Evolutionary conservation across 768 basidiomycete species (phyloP).

Genomic region (Hemileccinum impolitum): DNA sequence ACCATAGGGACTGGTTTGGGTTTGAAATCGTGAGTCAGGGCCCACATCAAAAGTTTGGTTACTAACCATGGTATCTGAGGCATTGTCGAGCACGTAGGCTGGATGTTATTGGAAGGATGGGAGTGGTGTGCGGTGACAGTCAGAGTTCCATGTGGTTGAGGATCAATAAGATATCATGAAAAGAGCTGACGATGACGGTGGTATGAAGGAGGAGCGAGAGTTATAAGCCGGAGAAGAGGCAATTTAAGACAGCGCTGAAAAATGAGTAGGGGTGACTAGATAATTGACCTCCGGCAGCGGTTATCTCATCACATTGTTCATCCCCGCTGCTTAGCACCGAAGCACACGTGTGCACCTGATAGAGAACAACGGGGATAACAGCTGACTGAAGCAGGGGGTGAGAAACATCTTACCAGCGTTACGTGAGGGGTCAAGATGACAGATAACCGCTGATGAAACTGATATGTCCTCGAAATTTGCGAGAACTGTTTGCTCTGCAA

Average conservation of each 20-base stretch:
- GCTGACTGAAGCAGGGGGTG: slow-evolving; percentile 12
- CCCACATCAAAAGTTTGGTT: neutral
- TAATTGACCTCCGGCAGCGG: slow-evolving; percentile 5
- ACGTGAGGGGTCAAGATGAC: slow-evolving; percentile 17
- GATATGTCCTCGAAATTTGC: too few species aligned
- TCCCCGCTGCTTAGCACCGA: slow-evolving; percentile 17
- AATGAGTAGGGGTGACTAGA: slow-evolving; percentile 9
- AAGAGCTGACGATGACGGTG: slow-evolving; percentile 5
- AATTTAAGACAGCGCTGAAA: slow-evolving; percentile 18
- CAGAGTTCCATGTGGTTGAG: slow-evolving; percentile 5
- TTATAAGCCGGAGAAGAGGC: slow-evolving; percentile 5
- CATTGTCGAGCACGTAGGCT: slow-evolving; percentile 8
- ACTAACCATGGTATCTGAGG: slow-evolving; percentile 8
- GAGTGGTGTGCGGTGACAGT: neutral
- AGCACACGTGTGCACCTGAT: slow-evolving; percentile 20
- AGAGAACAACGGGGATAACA: slow-evolving; percentile 10
- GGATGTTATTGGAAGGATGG: neutral
- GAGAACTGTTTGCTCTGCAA: neutral
- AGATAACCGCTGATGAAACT: slow-evolving; percentile 10
- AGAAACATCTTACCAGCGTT: slow-evolving; percentile 15
- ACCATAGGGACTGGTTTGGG: slow-evolving; percentile 5
- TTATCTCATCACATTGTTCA: slow-evolving; percentile 14
- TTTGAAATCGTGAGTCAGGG: neutral
- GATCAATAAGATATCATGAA: slow-evolving; percentile 15
- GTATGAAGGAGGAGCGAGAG: slow-evolving; percentile 3